Evolutionary conservation across 176 grass and related monocot species (phyloP), one percentile per base, ranked within the genome.

Genomic region (Triticum turgidum): DNA sequence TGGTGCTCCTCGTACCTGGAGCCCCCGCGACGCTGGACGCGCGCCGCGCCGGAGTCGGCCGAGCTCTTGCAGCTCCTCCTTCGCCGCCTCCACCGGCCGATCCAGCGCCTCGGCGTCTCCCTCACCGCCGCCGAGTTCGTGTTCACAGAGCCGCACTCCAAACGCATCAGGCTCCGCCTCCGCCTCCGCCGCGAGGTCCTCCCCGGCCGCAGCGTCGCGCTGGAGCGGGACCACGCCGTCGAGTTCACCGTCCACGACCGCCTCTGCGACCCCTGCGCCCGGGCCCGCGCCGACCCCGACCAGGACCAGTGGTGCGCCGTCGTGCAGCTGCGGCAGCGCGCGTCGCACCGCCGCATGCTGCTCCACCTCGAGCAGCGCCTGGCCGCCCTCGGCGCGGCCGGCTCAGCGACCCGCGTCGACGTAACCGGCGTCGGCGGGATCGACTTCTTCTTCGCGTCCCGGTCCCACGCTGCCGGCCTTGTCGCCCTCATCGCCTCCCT

Each of bases 291-390:
- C 5, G 82, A 88, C 18, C 91, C 91, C 1, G 94, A 91, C 74
- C 84, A 86, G 63, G 94, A 91, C 79, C 84, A 84, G 63, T 91
- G 91, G 91, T 44, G 32, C 38, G 91, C 85, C 77, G 72, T 88
- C 27, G 87, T 96, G 32, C 89, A 93, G 82, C 77, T 91, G 33
- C 84, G 89, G n/a, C 94, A 90, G 87, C 85, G 79, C 84, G 89
- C 82, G 59, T 20, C 80, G 7, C 91, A 91, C 63, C 91, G 89
- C 67, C 89, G 91, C 62, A 93, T 87, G 30, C 87, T 96, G 34
- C 69, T 96, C 85, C 90, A 90, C 79, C 82, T 93, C 38, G 91
- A 96, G 69, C 94, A 96, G 80, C 83, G 82, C 42, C 66, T 95
- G 29, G 80, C 89, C 42, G 66, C 12, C 20, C 90, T 90, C 65